phyloP scores from a whole-genome alignment of 192 early-diverging fungal genomes.

The Backusella australiensis region DNA sequence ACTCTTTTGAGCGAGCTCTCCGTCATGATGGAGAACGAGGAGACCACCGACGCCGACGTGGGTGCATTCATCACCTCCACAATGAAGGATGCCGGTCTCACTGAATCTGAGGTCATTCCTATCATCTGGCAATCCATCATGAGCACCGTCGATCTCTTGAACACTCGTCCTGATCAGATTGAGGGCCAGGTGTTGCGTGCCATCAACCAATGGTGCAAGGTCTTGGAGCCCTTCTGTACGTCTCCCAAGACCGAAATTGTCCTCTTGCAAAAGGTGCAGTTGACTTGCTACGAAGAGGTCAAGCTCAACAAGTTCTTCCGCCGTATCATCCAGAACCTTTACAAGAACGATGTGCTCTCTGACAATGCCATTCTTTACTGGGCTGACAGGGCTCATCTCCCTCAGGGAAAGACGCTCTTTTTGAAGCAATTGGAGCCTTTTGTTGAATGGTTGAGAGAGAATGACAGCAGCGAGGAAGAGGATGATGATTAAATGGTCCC shows the following conservation, averaged over 20 bases:
- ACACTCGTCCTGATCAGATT: slow-evolving; percentile 77
- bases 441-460: slow-evolving; percentile 73
- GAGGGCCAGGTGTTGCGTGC: slow-evolving; percentile 68
- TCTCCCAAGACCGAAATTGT: slow-evolving; percentile 83
- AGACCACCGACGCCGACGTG: slow-evolving; percentile 53
- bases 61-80: slow-evolving; percentile 62
- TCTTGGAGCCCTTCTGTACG: slow-evolving; percentile 73
- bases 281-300: slow-evolving; percentile 84
- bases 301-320: slow-evolving; percentile 87
- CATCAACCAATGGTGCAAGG: slow-evolving; percentile 67
- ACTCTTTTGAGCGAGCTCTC: slow-evolving; percentile 51
- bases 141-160: slow-evolving; percentile 74
- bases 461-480: slow-evolving; percentile 66
- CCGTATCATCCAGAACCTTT: slow-evolving; percentile 76
- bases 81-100: slow-evolving; percentile 65
- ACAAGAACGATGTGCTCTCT: slow-evolving; percentile 88
- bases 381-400: slow-evolving; percentile 85
- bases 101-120: slow-evolving; percentile 71
- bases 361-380: slow-evolving; percentile 94
- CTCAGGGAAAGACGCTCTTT: slow-evolving; percentile 87
- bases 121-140: slow-evolving; percentile 86
- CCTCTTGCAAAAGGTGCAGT: slow-evolving; percentile 84
- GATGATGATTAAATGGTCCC: slow-evolving; percentile 39
- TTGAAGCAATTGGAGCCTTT: slow-evolving; percentile 94
- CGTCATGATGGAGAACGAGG: slow-evolving; percentile 54